phyloP scores from a whole-genome alignment of 2,329 filamentous ascomycete species.

The Truncatella angustata region DNA sequence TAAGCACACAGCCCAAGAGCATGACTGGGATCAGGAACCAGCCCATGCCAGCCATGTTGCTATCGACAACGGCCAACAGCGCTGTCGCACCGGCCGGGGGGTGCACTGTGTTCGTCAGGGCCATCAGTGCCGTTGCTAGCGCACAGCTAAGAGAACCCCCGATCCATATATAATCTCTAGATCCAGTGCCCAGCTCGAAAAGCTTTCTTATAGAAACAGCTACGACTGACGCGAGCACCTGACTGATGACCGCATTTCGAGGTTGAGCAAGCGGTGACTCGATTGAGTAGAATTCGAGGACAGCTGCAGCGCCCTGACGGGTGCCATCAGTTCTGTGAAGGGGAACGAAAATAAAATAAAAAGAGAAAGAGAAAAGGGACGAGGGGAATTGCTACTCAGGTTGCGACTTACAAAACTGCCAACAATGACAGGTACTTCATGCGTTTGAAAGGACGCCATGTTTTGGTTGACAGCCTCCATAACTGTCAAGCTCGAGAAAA shows the following conservation, averaged over 20 bases:
- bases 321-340: slow-evolving; percentile 1
- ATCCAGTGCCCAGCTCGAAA: slow-evolving; percentile 50
- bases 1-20: slow-evolving; percentile 57
- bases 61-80: slow-evolving; percentile 62
- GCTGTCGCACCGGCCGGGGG: slow-evolving; percentile 75
- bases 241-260: slow-evolving; percentile 66
- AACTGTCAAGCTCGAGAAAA: slow-evolving; percentile 59
- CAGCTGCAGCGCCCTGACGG: slow-evolving; percentile 66
- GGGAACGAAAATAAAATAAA: not conserved
- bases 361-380: not conserved
- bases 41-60: slow-evolving; percentile 53
- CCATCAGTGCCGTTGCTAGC: slow-evolving; percentile 62
- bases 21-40: slow-evolving; percentile 68
- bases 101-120: slow-evolving; percentile 68
- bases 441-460: slow-evolving; percentile 51
- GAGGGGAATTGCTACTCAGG: not conserved
- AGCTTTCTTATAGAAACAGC: slow-evolving; percentile 65
- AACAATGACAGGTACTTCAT: slow-evolving; percentile 59
- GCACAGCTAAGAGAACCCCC: slow-evolving; percentile 66
- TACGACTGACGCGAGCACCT: slow-evolving; percentile 59
- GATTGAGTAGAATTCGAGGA: slow-evolving; percentile 72
- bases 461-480: slow-evolving; percentile 56
- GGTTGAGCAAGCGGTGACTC: slow-evolving; percentile 73
- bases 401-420: slow-evolving; percentile 64
- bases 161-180: slow-evolving; percentile 57